Evolutionary conservation across 2,329 filamentous ascomycete species (phyloP), one percentile per base, ranked within the genome.

Genomic region (Pseudopyricularia javanii): DNA sequence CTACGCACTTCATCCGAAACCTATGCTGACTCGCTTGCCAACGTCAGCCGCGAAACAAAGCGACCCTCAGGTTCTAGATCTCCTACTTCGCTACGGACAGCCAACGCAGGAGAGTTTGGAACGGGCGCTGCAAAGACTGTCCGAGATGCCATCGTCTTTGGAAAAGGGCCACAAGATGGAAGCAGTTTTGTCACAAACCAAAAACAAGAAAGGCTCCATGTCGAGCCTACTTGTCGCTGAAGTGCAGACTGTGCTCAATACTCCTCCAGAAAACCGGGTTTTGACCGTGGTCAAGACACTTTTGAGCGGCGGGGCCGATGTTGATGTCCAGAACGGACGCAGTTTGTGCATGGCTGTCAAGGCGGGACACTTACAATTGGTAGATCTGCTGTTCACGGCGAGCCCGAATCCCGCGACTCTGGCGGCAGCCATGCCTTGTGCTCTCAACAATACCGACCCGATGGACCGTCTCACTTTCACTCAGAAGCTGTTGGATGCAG

Each of bases 381-480:
- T 73, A 9, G 75, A 79, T 43, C 60, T 78, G 22, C 60, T 83
- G 3, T 69, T 82, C 48, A 61, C 63, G 33, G 64, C 57, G 50
- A 61, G 54, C 28, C 74, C 72, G 2, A 72, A 54, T 6, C 63
- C 72, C 0, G 60, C 63, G 3, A 74, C 77, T 0, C 60, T 81
- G 15, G 72, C 71, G 1, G 65, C 65, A 3, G 75, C 76, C 4
- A 69, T 82, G 52, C 76, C 76, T 0, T 71, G 75, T 53, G 74
- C 75, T 1, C 64, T 81, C 8, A 73, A 72, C 11, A 73, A 81
- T 14, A 51, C 63, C 0, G 75, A 80, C 54, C 63, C 69, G 0
- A 75, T 73, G 70, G 71, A 76, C 56, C 73, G 78, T 1, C 61
- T 78, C 1, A 66, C 69, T 0, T 74, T 79, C 51, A 72, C 75